These are phyloP conservation scores for Crithidia thermophila DNA, from an alignment of 208 protist genomes.

Conservation along the genomic window DNA sequence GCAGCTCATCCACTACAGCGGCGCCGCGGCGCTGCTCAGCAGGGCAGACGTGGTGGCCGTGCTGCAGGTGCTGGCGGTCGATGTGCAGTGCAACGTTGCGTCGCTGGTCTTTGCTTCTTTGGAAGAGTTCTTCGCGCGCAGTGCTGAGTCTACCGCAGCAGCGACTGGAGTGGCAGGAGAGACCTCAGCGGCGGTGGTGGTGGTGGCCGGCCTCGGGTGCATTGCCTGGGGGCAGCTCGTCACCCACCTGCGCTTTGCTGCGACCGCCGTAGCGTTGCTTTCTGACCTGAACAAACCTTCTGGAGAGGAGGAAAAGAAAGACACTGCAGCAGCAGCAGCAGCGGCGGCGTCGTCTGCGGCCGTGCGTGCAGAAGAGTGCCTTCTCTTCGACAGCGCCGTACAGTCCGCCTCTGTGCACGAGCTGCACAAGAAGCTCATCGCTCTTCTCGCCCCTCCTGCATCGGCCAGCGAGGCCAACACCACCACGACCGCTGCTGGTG, in stretches of 20 bases:
- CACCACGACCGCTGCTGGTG: not conserved
- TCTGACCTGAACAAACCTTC: no score
- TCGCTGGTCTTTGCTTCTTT: constrained; percentile 13
- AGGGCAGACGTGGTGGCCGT: constrained; percentile 2
- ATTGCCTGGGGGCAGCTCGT: constrained; percentile 39
- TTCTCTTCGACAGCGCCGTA: not conserved
- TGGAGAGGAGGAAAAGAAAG: no score
- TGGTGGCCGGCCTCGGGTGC: constrained; percentile 18
- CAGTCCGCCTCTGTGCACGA: not conserved
- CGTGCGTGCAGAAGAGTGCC: not conserved
- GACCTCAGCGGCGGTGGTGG: no score
- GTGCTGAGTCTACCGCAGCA: not conserved
- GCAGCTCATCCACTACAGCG: constrained; percentile 26
- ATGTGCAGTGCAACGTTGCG: constrained; percentile 11
- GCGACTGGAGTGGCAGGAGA: not conserved
- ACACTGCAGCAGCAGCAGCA: no score
- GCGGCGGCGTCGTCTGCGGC: not conserved
- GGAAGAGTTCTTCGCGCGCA: constrained; percentile 11
- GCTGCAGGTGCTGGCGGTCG: constrained; percentile 18
- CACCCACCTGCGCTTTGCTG: constrained; percentile 33
- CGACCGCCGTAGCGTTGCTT: not conserved
- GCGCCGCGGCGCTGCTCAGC: not conserved
- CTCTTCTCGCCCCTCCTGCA: constrained; percentile 5
- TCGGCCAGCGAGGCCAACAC: not conserved
- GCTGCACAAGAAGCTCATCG: constrained; percentile 8